Base-by-base conservation (phyloP, 768 basidiomycete genomes). In the Boletus speciosus region DNA sequence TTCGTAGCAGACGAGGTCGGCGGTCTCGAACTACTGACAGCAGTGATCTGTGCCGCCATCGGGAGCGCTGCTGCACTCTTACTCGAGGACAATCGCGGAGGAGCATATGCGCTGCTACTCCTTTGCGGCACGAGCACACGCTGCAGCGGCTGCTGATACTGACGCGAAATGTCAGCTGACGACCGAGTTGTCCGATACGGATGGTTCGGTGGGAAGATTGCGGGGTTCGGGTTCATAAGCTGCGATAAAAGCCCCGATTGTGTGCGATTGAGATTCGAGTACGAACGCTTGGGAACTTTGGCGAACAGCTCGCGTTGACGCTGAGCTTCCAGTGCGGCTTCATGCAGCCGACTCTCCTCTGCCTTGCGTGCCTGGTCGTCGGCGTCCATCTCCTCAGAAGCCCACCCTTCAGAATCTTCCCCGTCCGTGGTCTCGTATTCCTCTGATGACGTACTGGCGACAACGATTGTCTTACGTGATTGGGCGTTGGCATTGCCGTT, bases 151-250 rank as follows among this genome's bases (percentile, higher is more conserved):
- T 51, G 53, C 40, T 62, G 59, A 46, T 61, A 62, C 53, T 67
- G 71, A 46, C 51, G 61, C 9, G 60, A 45, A 40, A 86, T 74
- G 60, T 83, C 79, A 19, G 80, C 77, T 16, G 72, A 71, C 8
- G 78, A 76, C 52, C 75, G 78, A 16, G 74, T 81, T 15, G 74
- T 68, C 55, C 81, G 75, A 68, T 83, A 85, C 2, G 84, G 81
- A 66, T 85, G 85, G 38, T 73, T 77, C 1, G 70, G 67, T 6
- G 85, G 84, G 62, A 88, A 79, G 31, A 82, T 72, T 12, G 73
- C 63, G 19, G 85, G 84, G 62, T 86, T 80, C 1, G 89, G 90
- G 58, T 90, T 85, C 76, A 92, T 76, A 40, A 92, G 70, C 66
- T 82, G 82, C 27, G 81, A 81, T 50, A 90, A 71, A 40, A 88